Evolutionary conservation across 208 protist genomes (phyloP), one percentile per base, ranked within the genome.

Genomic region (Acanthamoeba sp.): DNA sequence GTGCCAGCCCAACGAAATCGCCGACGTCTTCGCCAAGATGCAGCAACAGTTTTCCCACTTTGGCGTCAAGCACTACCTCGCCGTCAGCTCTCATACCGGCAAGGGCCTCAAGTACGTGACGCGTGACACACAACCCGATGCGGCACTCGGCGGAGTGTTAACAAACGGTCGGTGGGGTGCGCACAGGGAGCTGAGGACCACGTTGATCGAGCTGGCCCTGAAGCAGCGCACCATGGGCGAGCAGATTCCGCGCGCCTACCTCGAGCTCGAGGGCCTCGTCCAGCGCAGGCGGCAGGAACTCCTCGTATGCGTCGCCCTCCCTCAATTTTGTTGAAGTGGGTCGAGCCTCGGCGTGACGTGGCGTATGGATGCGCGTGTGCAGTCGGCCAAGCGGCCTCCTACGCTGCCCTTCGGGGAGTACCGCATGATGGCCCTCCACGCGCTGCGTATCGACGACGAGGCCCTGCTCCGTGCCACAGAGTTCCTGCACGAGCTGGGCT

Each of bases 221-320:
- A 93, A 76, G 59, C 88, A 93, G 57, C 88, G 88, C 12, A 93
- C 52, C 32, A 93, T 93, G 88, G 88, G 88, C 27, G 88, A 93
- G 27, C 88, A 93, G n/a, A 93, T 93, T 29, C 88, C 88, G 36
- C 57, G 50, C 6, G 29, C 42, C 40, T 93, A 93, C 7, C 64
- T 93, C 18, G 88, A 93, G 12, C 88, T 93, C n/a, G 88, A 93
- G 32, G 24, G 48, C 7, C 34, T 93, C 20, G 88, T 76, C 22
- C 38, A 62, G 38, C 52, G 88, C 38, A 82, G 50, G 40, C 1
- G 32, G 20, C 71, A 82, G 34, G 71, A 80, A 22, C 71, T 80
- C 40, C 71, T 80, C 36, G 71, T 80, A 80, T 24, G 12, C n/a
- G 9, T 40, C 66, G 9, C 66, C 38, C 66, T 2, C 66, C 29